Evolutionary conservation across 2,329 filamentous ascomycete species (phyloP).

Genomic region (Alternaria dauci): DNA sequence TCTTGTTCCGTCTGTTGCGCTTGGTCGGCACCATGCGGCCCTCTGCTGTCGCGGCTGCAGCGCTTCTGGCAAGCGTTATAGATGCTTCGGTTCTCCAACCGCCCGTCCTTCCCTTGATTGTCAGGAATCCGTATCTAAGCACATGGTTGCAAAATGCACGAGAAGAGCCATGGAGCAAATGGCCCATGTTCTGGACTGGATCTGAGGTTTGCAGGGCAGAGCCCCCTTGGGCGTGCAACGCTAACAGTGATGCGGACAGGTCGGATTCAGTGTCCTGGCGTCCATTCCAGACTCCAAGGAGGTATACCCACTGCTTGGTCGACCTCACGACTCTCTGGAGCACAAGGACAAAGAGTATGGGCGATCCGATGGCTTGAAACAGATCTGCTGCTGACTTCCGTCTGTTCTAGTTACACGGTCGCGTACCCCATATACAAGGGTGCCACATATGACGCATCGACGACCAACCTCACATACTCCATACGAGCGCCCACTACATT

Average conservation of each 20-base stretch:
- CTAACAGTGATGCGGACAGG: constrained; percentile 44
- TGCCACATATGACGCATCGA: constrained; percentile 72
- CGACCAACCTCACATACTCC: constrained; percentile 72
- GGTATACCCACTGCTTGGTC: constrained; percentile 71
- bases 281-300: constrained; percentile 66
- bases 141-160: constrained; percentile 71
- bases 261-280: constrained; percentile 71
- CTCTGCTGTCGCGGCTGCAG: constrained; percentile 29
- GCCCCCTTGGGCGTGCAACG: not conserved
- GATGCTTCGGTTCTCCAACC: constrained; percentile 64
- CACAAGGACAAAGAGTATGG: constrained; percentile 52
- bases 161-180: constrained; percentile 78
- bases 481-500: constrained; percentile 58
- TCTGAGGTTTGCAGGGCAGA: constrained; percentile 58
- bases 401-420: constrained; percentile 59
- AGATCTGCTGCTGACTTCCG: constrained; percentile 2
- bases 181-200: constrained; percentile 87
- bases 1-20: not conserved
- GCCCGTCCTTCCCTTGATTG: constrained; percentile 60
- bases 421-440: constrained; percentile 67
- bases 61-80: constrained; percentile 54
- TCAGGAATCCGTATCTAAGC: constrained; percentile 61
- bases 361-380: not conserved
- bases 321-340: constrained; percentile 69
- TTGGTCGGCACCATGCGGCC: constrained; percentile 38